Evolutionary conservation across 1,284 basidiomycete genomes (phyloP), one percentile per base, ranked within the genome.

Genomic region (Mycocalia duriaeana): DNA sequence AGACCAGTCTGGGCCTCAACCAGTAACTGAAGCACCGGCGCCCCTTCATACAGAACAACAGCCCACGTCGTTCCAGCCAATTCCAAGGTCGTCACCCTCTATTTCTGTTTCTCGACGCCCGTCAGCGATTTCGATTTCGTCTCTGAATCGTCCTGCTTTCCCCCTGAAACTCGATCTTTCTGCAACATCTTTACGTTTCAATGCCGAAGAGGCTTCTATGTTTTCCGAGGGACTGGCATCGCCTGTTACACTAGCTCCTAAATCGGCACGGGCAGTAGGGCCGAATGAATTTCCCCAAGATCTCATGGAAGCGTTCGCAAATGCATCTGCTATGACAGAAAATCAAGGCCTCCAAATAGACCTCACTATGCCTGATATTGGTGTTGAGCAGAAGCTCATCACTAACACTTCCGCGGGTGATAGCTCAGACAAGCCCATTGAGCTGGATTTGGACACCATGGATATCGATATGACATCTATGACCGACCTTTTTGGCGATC

Each of bases 391-490:
- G 37, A 52, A 63, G 50, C 56, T 69, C 43, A 60, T 66, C 47
- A 50, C 70, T 44, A 62, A 71, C 48, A 25, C 59, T 8, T 47
- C 66, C 16, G 57, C 78, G 19, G 82, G 86, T 6, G 80, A 66
- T 57, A 84, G 82, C 4, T 85, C 78, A 0, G 86, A 89, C 60
- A 85, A 86, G 57, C 86, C 87, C 11, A 89, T 89, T 49, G 87
- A 89, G 58, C 72, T 89, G 11, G 86, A 89, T 59, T 57, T 89
- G 40, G 85, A 88, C 37, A 53, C 56, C 46, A 79, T 87, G 63
- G 82, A 85, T 48, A 78, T 85, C 47, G 78, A 82, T 54, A 76
- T 76, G 66, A 62, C 69, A 19, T 65, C 59, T 42, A 77, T 79
- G 71, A 67, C 70, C 18, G 72, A 75, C 53, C 59, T 82, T 9